These are phyloP conservation scores for Daldinia concentrica DNA, from an alignment of 495 filamentous ascomycete species.

Conservation along the genomic window DNA sequence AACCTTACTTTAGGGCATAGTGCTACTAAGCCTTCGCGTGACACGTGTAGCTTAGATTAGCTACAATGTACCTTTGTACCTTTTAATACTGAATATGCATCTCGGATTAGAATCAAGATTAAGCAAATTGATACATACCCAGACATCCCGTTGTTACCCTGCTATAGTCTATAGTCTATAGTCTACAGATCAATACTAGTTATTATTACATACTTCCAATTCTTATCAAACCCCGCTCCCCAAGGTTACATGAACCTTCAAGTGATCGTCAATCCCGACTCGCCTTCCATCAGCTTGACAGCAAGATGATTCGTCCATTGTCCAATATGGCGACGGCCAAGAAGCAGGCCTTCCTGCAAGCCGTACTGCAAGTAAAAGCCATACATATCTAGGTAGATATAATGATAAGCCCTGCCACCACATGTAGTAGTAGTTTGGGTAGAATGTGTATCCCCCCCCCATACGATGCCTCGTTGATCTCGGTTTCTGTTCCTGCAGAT, in stretches of 20 bases:
- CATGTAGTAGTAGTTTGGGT: background rate
- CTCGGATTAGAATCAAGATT: constrained; percentile 11
- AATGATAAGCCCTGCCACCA: constrained; percentile 5
- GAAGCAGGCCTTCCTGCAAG: constrained; percentile 15
- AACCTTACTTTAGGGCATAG: background rate
- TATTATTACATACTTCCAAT: constrained; percentile 1
- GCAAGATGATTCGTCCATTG: constrained; percentile 31
- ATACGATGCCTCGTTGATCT: background rate
- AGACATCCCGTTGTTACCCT: constrained; percentile 21
- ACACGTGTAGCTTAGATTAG: too few relatives aligned
- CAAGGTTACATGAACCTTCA: constrained; percentile 35
- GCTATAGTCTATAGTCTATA: background rate
- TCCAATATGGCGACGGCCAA: constrained; percentile 14
- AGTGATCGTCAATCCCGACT: constrained; percentile 11
- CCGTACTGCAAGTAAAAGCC: background rate
- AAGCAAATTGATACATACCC: background rate
- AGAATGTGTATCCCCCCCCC: background rate
- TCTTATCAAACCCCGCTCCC: constrained; percentile 38
- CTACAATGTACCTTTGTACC: too few relatives aligned
- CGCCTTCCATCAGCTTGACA: constrained; percentile 12
- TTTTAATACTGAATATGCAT: too few relatives aligned
- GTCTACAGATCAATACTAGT: background rate
- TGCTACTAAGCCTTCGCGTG: background rate
- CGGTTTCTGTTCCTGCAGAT: background rate
- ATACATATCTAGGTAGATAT: constrained; percentile 15